Percentiles rank a stretch among this genome's conserved stretches.
These are phyloP conservation scores for Pyrus hybrid DNA, from an alignment of 331 rosid genomes.

Conservation along the genomic window DNA sequence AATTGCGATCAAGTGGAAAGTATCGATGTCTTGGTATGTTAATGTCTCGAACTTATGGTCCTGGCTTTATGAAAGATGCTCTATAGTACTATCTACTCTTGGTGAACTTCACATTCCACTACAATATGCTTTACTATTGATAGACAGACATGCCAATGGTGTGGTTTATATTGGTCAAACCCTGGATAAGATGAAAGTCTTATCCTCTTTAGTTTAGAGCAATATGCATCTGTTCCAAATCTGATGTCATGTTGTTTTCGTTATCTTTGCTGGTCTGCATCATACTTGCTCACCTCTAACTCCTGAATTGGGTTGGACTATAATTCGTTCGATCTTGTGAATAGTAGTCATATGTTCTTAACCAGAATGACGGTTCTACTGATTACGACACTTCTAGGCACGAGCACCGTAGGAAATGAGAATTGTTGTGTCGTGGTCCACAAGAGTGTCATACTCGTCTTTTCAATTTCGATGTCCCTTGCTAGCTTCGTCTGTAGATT, in stretches of 20 bases:
- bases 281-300: constrained; percentile 1
- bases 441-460: background rate
- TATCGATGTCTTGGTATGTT: background rate
- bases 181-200: constrained; percentile 11
- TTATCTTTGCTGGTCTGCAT: constrained; percentile 11
- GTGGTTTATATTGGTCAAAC: constrained; percentile 5
- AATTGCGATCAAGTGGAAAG: background rate
- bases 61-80: constrained; percentile 7
- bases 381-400: background rate
- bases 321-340: background rate
- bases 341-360: background rate
- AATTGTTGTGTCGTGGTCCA: background rate
- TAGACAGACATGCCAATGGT: constrained; percentile 2
- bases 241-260: constrained; percentile 2
- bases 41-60: background rate
- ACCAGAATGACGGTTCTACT: background rate
- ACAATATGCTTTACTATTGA: background rate
- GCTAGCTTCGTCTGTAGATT: background rate
- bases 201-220: constrained; percentile 1
- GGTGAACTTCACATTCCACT: constrained; percentile 6
- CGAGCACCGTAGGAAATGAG: background rate
- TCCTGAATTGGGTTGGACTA: background rate
- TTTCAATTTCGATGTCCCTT: background rate
- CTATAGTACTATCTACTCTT: background rate
- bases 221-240: constrained; percentile 11